Conservation (phyloP, 495 filamentous ascomycete species). For the Cercophora sp. region DNA sequence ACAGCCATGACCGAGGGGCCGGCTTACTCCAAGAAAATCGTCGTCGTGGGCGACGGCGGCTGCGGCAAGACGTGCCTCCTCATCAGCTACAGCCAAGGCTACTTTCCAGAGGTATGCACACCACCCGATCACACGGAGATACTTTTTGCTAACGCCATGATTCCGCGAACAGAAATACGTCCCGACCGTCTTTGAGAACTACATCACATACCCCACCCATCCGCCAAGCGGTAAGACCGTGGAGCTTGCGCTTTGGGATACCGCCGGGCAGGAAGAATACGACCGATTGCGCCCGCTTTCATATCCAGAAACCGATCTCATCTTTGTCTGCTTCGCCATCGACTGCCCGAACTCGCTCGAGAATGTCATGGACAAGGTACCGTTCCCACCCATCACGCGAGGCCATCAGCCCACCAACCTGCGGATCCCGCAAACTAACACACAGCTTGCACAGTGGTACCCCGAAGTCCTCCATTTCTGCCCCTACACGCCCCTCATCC, state of each 20-base stretch:
- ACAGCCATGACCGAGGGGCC: constrained; percentile 87
- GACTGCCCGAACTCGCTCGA: constrained; percentile 97
- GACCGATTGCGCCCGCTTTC: constrained; percentile 92
- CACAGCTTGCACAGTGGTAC: constrained; percentile 70
- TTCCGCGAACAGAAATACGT: constrained; percentile 81
- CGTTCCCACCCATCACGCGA: too few relatives aligned
- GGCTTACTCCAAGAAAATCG: constrained; percentile 96
- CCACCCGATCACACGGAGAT: constrained; percentile 4
- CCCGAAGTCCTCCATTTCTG: constrained; percentile 99
- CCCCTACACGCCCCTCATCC: constrained; percentile 90
- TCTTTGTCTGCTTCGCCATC: constrained; percentile 98
- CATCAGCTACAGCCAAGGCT: constrained; percentile 96
- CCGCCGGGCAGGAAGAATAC: constrained; percentile 97
- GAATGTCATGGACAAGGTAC: constrained; percentile 98
- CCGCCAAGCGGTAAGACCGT: constrained; percentile 83
- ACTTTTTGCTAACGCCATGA: too few relatives aligned
- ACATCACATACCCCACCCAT: constrained; percentile 94
- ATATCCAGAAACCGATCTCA: constrained; percentile 94
- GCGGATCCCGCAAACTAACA: too few relatives aligned
- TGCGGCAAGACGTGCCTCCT: constrained; percentile 98
- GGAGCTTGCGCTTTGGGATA: constrained; percentile 97
- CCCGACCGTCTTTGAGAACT: constrained; percentile 98
- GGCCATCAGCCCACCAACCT: too few relatives aligned
- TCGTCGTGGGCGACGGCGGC: constrained; percentile 95
- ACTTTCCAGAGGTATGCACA: constrained; percentile 86